These are phyloP conservation scores for Roridomyces roridus DNA, from an alignment of 768 basidiomycete species.

Conservation along the genomic window DNA sequence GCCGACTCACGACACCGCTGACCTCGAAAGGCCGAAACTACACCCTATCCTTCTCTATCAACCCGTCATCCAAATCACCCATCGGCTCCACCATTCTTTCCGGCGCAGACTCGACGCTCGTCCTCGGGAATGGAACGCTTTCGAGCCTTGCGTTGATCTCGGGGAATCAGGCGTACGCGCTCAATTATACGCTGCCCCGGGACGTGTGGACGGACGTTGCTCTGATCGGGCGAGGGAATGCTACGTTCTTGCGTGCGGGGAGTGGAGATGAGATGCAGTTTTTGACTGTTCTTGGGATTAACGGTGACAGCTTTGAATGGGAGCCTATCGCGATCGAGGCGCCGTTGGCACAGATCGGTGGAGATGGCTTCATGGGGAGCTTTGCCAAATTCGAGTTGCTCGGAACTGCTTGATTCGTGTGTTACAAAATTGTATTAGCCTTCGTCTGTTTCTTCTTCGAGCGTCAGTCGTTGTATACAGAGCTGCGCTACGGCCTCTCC, in stretches of 20 bases:
- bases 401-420: constrained; percentile 10
- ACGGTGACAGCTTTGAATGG: constrained; percentile 20
- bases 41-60: constrained; percentile 25
- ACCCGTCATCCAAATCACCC: constrained; percentile 13
- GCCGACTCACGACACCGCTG: constrained; percentile 21
- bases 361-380: constrained; percentile 20
- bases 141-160: constrained; percentile 13
- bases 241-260: constrained; percentile 17
- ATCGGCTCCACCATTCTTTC: constrained; percentile 17
- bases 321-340: constrained; percentile 23
- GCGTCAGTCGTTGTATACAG: constrained; percentile 62
- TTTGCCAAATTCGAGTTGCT: constrained; percentile 10
- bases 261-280: constrained; percentile 20
- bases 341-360: constrained; percentile 22
- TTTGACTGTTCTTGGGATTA: constrained; percentile 17
- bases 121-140: constrained; percentile 23
- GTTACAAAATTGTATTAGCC: background rate
- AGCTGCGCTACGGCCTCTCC: constrained; percentile 69
- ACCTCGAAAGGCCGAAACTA: constrained; percentile 26
- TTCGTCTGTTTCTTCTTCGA: constrained; percentile 67
- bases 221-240: constrained; percentile 22
- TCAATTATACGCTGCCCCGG: constrained; percentile 25
- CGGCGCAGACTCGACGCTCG: constrained; percentile 20
- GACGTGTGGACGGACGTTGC: constrained; percentile 16
- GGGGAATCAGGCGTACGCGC: constrained; percentile 16